phyloP scores from a whole-genome alignment of 768 basidiomycete genomes.

The Piloderma croceum region DNA sequence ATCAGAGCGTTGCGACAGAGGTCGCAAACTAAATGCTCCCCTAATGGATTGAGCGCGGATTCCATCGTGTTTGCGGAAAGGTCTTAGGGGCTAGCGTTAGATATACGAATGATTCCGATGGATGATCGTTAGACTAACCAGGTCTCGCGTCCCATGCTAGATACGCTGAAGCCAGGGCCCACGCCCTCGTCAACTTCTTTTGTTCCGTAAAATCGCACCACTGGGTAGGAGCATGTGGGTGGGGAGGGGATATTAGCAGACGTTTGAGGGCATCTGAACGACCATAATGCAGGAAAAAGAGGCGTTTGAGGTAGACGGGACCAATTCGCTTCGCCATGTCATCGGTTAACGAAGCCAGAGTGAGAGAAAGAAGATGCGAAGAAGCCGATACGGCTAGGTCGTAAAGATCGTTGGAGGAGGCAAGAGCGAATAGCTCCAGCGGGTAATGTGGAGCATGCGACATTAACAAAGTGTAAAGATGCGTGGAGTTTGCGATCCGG shows the following conservation, averaged over 20 bases:
- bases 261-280: constrained; percentile 79
- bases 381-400: constrained; percentile 74
- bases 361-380: constrained; percentile 66
- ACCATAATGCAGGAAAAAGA: constrained; percentile 82
- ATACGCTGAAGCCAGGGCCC: constrained; percentile 79
- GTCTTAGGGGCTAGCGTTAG: constrained; percentile 38
- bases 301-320: constrained; percentile 68
- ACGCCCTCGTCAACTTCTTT: constrained; percentile 73
- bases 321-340: constrained; percentile 66
- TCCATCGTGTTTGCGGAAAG: constrained; percentile 70
- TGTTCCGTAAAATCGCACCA: constrained; percentile 70
- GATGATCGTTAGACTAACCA: too few species aligned
- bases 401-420: constrained; percentile 59
- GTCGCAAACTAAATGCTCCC: constrained; percentile 64
- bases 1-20: constrained; percentile 58
- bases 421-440: constrained; percentile 66
- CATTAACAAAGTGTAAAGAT: constrained; percentile 56
- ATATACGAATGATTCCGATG: not conserved
- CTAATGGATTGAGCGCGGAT: constrained; percentile 61
- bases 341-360: constrained; percentile 64
- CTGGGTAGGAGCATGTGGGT: constrained; percentile 65
- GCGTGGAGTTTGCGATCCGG: constrained; percentile 44
- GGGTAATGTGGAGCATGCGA: constrained; percentile 64
- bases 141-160: constrained; percentile 81
- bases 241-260: constrained; percentile 67